These are phyloP conservation scores for Clonostachys byssicola DNA, from an alignment of 2,329 filamentous ascomycete genomes.

Conservation along the genomic window DNA sequence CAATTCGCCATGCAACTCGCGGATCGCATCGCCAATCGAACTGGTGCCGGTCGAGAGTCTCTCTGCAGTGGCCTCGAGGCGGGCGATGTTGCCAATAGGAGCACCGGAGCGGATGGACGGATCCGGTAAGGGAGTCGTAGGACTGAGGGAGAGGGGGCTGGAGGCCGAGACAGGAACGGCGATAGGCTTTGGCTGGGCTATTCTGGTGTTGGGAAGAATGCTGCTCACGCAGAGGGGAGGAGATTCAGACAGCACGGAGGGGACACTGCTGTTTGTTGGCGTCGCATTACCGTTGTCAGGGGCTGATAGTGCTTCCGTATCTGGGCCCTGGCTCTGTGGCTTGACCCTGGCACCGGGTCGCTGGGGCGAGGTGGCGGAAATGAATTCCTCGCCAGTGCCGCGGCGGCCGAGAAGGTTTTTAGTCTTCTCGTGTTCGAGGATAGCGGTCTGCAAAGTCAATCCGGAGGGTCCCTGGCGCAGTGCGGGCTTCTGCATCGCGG, in stretches of 20 bases:
- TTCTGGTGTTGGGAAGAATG: conserved; percentile 39
- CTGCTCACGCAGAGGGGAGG: conserved; percentile 25
- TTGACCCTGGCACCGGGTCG: too few relatives aligned
- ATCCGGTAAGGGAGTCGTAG: conserved; percentile 54
- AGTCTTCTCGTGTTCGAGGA: too few relatives aligned
- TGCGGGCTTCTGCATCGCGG: too few relatives aligned
- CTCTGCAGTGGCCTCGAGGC: conserved; percentile 73
- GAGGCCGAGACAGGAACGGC: conserved; percentile 39
- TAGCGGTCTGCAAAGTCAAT: too few relatives aligned
- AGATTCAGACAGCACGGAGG: not conserved
- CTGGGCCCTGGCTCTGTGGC: too few relatives aligned
- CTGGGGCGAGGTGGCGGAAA: too few relatives aligned
- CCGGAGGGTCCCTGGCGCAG: too few relatives aligned
- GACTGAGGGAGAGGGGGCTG: conserved; percentile 36
- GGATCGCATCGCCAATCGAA: conserved; percentile 75
- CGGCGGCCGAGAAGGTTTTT: too few relatives aligned
- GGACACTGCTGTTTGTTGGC: too few relatives aligned
- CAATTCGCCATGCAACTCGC: conserved; percentile 66
- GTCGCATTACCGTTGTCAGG: too few relatives aligned
- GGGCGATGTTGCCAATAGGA: conserved; percentile 64
- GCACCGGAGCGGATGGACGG: conserved; percentile 57
- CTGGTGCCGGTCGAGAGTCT: conserved; percentile 65
- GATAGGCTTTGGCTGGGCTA: conserved; percentile 36
- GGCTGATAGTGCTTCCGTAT: too few relatives aligned
- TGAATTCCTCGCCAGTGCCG: too few relatives aligned